Base-by-base conservation (phyloP, 148 eudicot species). In the Rhododendron williamsianum region DNA sequence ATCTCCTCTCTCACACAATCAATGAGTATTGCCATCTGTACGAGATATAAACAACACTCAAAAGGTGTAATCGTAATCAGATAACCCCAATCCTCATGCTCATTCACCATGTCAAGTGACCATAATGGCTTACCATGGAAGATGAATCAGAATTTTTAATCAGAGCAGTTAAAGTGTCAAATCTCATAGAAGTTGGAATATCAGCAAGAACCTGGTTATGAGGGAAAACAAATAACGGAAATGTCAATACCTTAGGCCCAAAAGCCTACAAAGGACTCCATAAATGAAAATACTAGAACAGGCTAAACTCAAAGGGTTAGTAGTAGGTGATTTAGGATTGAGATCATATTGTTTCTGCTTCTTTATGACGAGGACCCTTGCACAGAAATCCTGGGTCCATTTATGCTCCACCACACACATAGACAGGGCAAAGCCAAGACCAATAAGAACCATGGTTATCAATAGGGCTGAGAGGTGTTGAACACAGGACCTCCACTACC, bases 21-120 rank as follows among this genome's bases (percentile, higher is more conserved):
- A 84, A 97, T 69, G 88, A 97, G 98, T 76, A 97, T 88, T 58
- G 94, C 98, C 81, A 87, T 90, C 99, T 97, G 96, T 87, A 82
- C 18, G 73, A 60, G 48, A 80, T 74, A 27, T 23, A 73, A 80
- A 41, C 65, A 36, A 46, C 71, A 52, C 43, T 56, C 46, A 82
- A 46, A 83, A 49, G 58, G 48, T 41, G 25, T 51, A 45, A 81
- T 73, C 54, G 23, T 15, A 65, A 60, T 15, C 19, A 30, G 30
- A 84, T 60, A 51, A 30, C 51, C 35, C 18, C 23, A 78, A 27
- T 76, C 12, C 27, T 58, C 51, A 13, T 74, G 82, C 56, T 63
- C n/a, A 58, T 48, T 77, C 67, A 86, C 51, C 78, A 54, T 74
- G 35, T 43, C n/a, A 83, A 51, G 84, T 84, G 83, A 83, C 18